Evolutionary conservation across 352 stramenopile genomes (phyloP).

Genomic region (Phytopythium helicoides): DNA sequence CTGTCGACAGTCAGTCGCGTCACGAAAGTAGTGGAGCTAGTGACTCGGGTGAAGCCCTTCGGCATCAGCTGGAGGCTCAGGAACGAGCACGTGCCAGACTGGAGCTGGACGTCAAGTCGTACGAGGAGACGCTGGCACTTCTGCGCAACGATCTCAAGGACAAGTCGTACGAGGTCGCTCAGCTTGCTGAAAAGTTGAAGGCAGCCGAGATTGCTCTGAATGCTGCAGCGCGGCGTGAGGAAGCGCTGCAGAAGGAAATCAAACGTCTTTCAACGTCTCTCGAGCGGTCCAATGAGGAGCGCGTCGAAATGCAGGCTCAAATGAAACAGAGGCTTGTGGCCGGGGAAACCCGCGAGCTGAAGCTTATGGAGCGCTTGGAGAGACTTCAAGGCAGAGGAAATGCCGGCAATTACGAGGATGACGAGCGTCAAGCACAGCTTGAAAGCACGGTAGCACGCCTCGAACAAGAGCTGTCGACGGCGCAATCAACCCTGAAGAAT

Average conservation of each 20-base stretch:
- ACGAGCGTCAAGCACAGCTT: too few species aligned
- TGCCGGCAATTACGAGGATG: too few species aligned
- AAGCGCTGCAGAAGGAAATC: constrained; percentile 35
- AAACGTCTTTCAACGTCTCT: constrained; percentile 22
- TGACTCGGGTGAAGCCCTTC: constrained; percentile 14
- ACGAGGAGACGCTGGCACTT: constrained; percentile 55
- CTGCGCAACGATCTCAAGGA: constrained; percentile 55
- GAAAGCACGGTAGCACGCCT: too few species aligned
- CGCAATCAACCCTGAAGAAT: too few species aligned
- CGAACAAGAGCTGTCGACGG: too few species aligned
- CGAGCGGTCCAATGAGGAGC: constrained; percentile 42
- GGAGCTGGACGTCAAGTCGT: constrained; percentile 64
- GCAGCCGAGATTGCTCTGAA: constrained; percentile 28
- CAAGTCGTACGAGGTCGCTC: constrained; percentile 32
- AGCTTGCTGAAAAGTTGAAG: constrained; percentile 36
- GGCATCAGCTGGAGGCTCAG: constrained; percentile 40
- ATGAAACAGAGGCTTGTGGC: constrained; percentile 51
- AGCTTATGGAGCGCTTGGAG: background rate
- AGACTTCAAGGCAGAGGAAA: too few species aligned
- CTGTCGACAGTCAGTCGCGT: background rate
- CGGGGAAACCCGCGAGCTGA: constrained; percentile 35
- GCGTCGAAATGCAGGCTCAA: constrained; percentile 59
- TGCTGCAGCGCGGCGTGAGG: constrained; percentile 12
- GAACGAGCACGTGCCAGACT: constrained; percentile 33
- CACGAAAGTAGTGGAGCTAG: background rate